Conservation (phyloP, 2,329 filamentous ascomycete genomes). For the Phoma sp. region DNA sequence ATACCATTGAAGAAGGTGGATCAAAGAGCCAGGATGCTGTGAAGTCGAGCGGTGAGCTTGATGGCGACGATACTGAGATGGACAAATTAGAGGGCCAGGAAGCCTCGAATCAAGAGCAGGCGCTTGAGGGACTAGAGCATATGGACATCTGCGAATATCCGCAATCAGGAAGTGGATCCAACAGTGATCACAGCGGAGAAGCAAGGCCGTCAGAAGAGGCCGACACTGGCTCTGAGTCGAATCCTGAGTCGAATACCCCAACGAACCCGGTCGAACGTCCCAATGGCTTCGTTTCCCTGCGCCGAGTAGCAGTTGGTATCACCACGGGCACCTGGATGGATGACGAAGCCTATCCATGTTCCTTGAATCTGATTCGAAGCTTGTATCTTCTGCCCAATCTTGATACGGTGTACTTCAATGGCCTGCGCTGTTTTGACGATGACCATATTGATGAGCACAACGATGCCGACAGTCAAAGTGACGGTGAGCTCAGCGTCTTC, state of each 20-base stretch:
- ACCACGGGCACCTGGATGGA: constrained; percentile 5
- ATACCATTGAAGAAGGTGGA: too few relatives aligned
- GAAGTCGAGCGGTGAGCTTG: too few relatives aligned
- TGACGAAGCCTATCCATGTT: not conserved
- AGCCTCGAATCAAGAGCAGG: too few relatives aligned
- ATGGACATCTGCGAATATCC: too few relatives aligned
- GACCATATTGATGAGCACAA: not conserved
- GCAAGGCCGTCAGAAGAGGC: too few relatives aligned
- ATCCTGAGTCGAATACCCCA: not conserved
- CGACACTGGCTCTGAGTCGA: too few relatives aligned
- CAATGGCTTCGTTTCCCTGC: not conserved
- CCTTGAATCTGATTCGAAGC: not conserved
- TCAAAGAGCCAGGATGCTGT: too few relatives aligned
- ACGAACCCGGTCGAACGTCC: not conserved
- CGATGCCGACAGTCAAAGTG: not conserved
- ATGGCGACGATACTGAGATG: too few relatives aligned
- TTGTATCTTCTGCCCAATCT: not conserved
- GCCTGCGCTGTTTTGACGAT: not conserved
- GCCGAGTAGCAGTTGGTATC: not conserved
- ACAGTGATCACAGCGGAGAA: too few relatives aligned
- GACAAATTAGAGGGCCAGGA: too few relatives aligned
- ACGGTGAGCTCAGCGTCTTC: not conserved
- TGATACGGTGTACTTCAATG: constrained; percentile 1
- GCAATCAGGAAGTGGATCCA: too few relatives aligned
- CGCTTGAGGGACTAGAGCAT: too few relatives aligned